Conservation (phyloP, 2,329 filamentous ascomycete species). For the Fusarium dimerum region DNA sequence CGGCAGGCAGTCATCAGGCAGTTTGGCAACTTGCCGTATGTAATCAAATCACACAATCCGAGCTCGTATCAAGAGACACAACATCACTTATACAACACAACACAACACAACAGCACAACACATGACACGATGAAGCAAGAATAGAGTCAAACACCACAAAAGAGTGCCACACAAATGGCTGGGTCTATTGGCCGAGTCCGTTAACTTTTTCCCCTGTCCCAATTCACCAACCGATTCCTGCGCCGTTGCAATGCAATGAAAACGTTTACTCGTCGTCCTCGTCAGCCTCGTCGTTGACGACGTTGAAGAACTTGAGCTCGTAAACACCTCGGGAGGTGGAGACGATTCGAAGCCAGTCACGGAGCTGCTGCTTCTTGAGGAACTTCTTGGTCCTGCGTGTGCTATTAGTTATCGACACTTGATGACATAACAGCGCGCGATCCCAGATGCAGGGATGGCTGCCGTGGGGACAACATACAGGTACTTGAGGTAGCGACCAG, state of each 20-base stretch:
- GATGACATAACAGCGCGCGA: background rate
- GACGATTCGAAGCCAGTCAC: slow-evolving; percentile 99
- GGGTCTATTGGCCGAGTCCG: slow-evolving; percentile 32
- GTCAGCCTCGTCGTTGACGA: slow-evolving; percentile 96
- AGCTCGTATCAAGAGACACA: background rate
- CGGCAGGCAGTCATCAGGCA: too few relatives aligned
- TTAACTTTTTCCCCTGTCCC: slow-evolving; percentile 29
- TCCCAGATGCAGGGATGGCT: background rate
- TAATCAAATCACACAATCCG: background rate
- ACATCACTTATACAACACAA: too few relatives aligned
- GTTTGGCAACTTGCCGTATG: too few relatives aligned
- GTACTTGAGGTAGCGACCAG: slow-evolving; percentile 99
- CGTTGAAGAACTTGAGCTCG: slow-evolving; percentile 99
- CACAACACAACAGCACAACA: background rate
- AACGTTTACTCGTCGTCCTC: slow-evolving; percentile 93
- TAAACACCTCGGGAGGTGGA: slow-evolving; percentile 98
- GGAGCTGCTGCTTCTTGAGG: slow-evolving; percentile 99
- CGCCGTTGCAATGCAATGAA: slow-evolving; percentile 28
- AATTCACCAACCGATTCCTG: slow-evolving; percentile 34
- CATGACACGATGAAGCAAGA: background rate
- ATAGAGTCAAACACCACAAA: slow-evolving; percentile 26
- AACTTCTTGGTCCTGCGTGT: slow-evolving; percentile 93
- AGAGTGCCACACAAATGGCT: slow-evolving; percentile 35
- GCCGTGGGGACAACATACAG: slow-evolving; percentile 62
- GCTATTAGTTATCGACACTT: slow-evolving; percentile 1